phyloP scores from a whole-genome alignment of 768 basidiomycete species.

The Mycena albidolilacea region DNA sequence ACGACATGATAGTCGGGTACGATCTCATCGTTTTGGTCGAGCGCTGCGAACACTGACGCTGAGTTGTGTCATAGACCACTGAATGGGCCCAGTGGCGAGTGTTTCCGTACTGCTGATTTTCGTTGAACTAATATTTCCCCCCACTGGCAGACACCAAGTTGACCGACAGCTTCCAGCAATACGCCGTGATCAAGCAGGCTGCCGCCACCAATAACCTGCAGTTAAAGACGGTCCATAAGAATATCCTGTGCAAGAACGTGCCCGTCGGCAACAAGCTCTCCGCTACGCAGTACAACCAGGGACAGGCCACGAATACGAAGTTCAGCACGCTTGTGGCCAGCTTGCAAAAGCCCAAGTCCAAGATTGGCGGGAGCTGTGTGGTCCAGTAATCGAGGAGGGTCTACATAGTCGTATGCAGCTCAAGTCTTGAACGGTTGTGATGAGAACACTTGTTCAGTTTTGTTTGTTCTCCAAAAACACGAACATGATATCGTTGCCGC shows the following conservation, averaged over 20 bases:
- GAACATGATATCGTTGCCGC: no score
- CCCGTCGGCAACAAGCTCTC: constrained; percentile 21
- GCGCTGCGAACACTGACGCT: background rate
- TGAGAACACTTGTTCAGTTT: no score
- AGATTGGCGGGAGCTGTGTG: no score
- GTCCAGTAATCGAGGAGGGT: no score
- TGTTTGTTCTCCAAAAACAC: no score
- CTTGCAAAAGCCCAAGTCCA: no score
- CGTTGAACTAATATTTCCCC: background rate
- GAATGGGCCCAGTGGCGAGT: constrained; percentile 21
- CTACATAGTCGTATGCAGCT: no score
- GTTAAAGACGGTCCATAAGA: background rate
- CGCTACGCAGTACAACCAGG: constrained; percentile 17
- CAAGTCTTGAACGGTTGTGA: no score
- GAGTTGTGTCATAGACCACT: constrained; percentile 6
- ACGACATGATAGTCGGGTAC: constrained; percentile 26
- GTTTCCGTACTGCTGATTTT: background rate
- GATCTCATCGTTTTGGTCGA: background rate
- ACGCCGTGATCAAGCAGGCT: constrained; percentile 27
- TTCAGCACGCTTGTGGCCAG: no score
- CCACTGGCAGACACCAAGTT: constrained; percentile 10
- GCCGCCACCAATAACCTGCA: constrained; percentile 7
- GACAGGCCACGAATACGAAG: background rate
- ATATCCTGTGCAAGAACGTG: constrained; percentile 20
- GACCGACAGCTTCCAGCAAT: constrained; percentile 32